Base-by-base conservation (phyloP, 2,329 filamentous ascomycete genomes). In the Rhinocladiella mackenziei region DNA sequence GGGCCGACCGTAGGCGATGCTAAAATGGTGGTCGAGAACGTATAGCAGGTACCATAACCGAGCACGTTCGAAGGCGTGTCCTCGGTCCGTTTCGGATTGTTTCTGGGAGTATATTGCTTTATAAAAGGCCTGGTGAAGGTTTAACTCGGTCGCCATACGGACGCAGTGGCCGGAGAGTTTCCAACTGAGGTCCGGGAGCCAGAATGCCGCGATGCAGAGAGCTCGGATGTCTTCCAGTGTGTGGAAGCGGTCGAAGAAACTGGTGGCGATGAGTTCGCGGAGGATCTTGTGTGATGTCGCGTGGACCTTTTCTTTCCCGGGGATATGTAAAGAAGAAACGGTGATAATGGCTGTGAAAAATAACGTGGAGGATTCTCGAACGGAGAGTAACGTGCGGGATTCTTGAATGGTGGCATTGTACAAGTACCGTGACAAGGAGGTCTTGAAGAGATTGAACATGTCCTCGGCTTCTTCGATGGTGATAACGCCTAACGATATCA, bases 11-110 rank as follows among this genome's bases (percentile, higher is more conserved):
- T 82, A 81, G 0, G 80, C 64, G 15, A 80, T 81, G 13, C 76
- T 78, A 19, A 82, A 76, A 58, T 83, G 80, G 49, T 81, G 79
- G 55, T 83, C 80, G 55, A 78, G 82, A 1, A 81, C 77, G 54
- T 82, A 83, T 1, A 81, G 62, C 23, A 80, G 58, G 58, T 80
- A 82, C 78, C 78, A 82, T 9, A 82, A 61, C 14, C 79, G 68
- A 3, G 78, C 70, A 25, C 73, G 71, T 45, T 80, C 76, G 43
- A 74, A 71, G 18, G 51, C 41, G 9, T 51, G 40, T 25, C 39
- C 43, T 9, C 54, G 44, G 9, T 57, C 50, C n/a, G 31, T 31
- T 11, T 40, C 36, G 6, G 43, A 47, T 41, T 76, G 68, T 50
- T 75, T 68, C 23, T 70, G 66, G 0, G 73, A 72, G 19, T 68